Base-by-base conservation (phyloP, 345 rosid species). In the Salix arbutifolia region DNA sequence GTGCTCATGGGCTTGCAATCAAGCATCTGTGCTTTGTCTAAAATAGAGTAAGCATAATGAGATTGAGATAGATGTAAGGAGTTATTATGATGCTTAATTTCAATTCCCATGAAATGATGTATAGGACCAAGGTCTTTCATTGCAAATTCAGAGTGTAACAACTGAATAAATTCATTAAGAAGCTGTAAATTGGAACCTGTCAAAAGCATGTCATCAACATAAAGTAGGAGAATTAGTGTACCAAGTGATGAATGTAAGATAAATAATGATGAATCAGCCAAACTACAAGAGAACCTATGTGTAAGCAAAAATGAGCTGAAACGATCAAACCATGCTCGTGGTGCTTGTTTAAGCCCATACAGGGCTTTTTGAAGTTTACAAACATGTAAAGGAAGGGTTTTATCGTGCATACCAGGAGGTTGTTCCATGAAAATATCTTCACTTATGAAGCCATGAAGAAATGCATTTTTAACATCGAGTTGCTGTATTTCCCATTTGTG, bases 81-180 rank as follows among this genome's bases (percentile, higher is more conserved):
- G 0, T 50, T 50, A 21, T 50, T 4, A 17, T 19, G 0, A 2
- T 1, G 21, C n/a, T 50, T 19, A 0, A 50, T 16, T 17, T 50
- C 56, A 3, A 17, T 17, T 0, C 21, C 21, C 1, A 50, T 7
- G 7, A 50, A 50, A 18, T 50, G 56, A 2, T 50, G n/a, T 17
- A 50, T 50, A 0, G n/a, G 56, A 0, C 21, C 56, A 17, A 50
- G 56, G 2, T 16, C 21, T 50, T 50, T 50, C 19, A 17, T 50
- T 4, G 56, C 56, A 50, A 50, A 50, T 50, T 50, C 2, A 1
- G 8, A 50, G 2, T 16, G 19, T 4, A 50, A 18, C 0, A 50
- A 1, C 0, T 17, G 6, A 50, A 50, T 4, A 50, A 50, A 50
- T 0, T 50, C n/a, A 50, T 1, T 17, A 17, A 50, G 8, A 0